These are phyloP conservation scores for Tricladium varicosporioides DNA, from an alignment of 2,329 filamentous ascomycete genomes.

Conservation along the genomic window DNA sequence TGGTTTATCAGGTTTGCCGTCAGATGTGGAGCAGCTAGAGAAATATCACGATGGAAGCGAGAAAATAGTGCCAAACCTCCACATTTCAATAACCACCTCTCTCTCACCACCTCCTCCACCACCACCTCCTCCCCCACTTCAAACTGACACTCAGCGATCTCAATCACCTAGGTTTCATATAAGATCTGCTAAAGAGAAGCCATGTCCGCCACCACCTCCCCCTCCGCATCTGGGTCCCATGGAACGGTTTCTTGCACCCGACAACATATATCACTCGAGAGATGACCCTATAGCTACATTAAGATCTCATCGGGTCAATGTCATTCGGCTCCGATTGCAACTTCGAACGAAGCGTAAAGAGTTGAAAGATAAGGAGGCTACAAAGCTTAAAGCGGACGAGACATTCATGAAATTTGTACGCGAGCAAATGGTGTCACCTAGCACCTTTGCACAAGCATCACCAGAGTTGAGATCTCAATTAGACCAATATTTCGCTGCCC, in stretches of 20 bases:
- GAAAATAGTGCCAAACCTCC: not conserved
- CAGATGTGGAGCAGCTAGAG: too few relatives aligned
- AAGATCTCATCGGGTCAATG: not conserved
- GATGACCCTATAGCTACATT: conserved; percentile 4
- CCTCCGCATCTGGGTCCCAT: not conserved
- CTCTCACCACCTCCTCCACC: not conserved
- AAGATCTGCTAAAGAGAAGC: not conserved
- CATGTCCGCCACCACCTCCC: not conserved
- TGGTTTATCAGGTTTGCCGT: too few relatives aligned
- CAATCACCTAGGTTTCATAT: conserved; percentile 1
- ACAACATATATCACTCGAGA: not conserved
- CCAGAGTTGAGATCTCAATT: not conserved
- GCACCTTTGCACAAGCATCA: not conserved
- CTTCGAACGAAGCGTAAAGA: conserved; percentile 8
- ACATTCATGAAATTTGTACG: conserved; percentile 16
- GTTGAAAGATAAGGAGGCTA: conserved; percentile 6
- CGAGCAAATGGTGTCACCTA: not conserved
- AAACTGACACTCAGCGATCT: not conserved
- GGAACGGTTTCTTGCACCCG: conserved; percentile 9
- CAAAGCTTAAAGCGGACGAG: conserved; percentile 12
- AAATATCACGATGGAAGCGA: not conserved
- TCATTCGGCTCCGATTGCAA: conserved; percentile 3
- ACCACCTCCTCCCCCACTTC: not conserved
- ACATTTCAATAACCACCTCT: not conserved
- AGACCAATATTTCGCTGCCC: not conserved